Base-by-base conservation (phyloP, 441 rosid genomes). In the Erodium texanum region DNA sequence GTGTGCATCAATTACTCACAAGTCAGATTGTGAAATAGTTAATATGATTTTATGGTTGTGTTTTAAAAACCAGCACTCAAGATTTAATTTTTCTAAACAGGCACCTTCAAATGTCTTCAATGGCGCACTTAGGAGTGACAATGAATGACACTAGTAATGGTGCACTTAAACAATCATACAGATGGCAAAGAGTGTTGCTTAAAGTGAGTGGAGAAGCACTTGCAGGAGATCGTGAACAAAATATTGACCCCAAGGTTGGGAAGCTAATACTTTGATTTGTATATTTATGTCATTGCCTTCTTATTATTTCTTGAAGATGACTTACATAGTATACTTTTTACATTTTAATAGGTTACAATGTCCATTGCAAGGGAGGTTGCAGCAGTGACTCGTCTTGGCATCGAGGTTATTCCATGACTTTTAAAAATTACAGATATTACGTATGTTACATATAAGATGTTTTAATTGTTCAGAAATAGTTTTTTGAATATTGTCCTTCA, bases 201-300 rank as follows among this genome's bases (percentile, higher is more conserved):
- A 93, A 93, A 85, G 97, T 89, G 36, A 93, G 96, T 52, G 97
- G 96, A 68, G 96, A 93, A 87, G 98, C 97, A 69, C 97, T 93
- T 70, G 95, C 97, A 0, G 97, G 98, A 54, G 96, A 93, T 73
- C 83, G 77, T 18, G 24, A 71, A 12, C 96, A 93, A 74, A 90
- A 90, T 65, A 90, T 93, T 58, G 95, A 89, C 72, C 97, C 96
- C 7, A 93, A 90, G 93, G 98, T 92, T 68, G 61, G 36, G 12
- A 14, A 66, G 50, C 7, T 23, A 70, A 62, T 32, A 8, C 24
- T 69, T 41, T 36, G 50, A 11, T 45, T 70, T 27, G n/a, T 38
- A 10, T 24, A 58, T 74, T 72, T 71, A 27, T 62, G 12, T 58
- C 14, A 56, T 11, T 45, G 7, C 66, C 34, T 41, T 41, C 10